Evolutionary conservation across 345 rosid species (phyloP).

Genomic region (Theobroma cacao): DNA sequence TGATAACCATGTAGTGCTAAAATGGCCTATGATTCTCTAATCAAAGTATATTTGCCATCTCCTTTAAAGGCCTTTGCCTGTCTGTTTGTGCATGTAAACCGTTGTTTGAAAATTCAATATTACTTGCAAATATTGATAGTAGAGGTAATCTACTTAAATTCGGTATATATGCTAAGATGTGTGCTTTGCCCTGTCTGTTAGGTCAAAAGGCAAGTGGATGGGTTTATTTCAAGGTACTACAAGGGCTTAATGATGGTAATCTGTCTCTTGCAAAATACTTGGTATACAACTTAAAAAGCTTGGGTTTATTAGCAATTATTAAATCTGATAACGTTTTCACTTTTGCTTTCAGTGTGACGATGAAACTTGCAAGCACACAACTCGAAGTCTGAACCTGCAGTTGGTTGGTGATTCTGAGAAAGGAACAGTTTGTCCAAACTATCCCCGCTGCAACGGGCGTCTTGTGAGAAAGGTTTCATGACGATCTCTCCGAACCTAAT

Average conservation of each 20-base stretch:
- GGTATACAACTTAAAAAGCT: neutral
- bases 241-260: slow-evolving; percentile 90
- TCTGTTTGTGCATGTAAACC: neutral
- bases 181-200: slow-evolving; percentile 28
- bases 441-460: slow-evolving; percentile 86
- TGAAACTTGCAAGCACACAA: slow-evolving; percentile 82
- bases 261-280: slow-evolving; percentile 3
- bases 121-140: neutral
- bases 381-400: slow-evolving; percentile 61
- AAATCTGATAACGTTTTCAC: neutral
- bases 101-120: neutral
- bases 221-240: slow-evolving; percentile 69
- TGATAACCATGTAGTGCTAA: neutral
- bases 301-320: neutral
- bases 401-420: slow-evolving; percentile 77
- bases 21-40: neutral
- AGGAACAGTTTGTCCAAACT: slow-evolving; percentile 97
- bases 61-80: too few species aligned
- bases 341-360: slow-evolving; percentile 75
- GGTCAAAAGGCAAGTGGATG: slow-evolving; percentile 85
- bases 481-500: neutral
- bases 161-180: neutral
- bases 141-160: too few species aligned
- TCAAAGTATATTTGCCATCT: neutral
- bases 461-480: slow-evolving; percentile 67